phyloP scores from a whole-genome alignment of 148 eudicot genomes.

The Rhododendron molle region DNA sequence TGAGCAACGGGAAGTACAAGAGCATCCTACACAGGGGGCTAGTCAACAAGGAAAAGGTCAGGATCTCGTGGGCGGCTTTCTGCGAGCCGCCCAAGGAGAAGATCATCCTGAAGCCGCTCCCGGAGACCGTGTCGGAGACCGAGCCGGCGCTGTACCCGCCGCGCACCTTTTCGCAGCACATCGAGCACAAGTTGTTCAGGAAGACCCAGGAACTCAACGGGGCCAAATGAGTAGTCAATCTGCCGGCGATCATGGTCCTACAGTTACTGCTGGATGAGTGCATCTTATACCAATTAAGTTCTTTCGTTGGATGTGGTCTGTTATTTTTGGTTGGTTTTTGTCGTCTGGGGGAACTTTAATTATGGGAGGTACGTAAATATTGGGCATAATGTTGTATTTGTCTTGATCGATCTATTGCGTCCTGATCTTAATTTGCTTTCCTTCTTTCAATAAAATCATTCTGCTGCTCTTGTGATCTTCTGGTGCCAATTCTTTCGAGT shows the following conservation, averaged over 20 bases:
- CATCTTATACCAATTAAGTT: neutral
- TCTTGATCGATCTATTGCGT: neutral
- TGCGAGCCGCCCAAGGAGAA: slow-evolving; percentile 95
- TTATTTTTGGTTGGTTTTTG: neutral
- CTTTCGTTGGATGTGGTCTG: neutral
- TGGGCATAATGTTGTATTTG: neutral
- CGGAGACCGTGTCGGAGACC: slow-evolving; percentile 58
- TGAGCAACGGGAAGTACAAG: slow-evolving; percentile 88
- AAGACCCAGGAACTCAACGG: slow-evolving; percentile 34
- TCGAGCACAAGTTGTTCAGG: slow-evolving; percentile 68
- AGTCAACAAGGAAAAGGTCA: slow-evolving; percentile 86
- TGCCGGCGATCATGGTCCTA: neutral
- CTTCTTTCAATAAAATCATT: neutral
- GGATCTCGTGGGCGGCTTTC: slow-evolving; percentile 94
- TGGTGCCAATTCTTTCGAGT: neutral
- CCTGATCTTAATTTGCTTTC: neutral
- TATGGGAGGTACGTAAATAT: neutral
- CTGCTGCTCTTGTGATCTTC: neutral
- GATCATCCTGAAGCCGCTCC: slow-evolving; percentile 72
- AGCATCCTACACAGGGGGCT: slow-evolving; percentile 90
- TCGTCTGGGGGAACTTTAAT: neutral
- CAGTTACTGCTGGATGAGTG: neutral
- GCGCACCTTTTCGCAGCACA: slow-evolving; percentile 75
- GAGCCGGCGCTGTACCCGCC: slow-evolving; percentile 71
- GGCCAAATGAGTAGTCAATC: slow-evolving; percentile 7